Base-by-base conservation (phyloP, 2,329 filamentous ascomycete genomes). In the Xylariaceae sp. region DNA sequence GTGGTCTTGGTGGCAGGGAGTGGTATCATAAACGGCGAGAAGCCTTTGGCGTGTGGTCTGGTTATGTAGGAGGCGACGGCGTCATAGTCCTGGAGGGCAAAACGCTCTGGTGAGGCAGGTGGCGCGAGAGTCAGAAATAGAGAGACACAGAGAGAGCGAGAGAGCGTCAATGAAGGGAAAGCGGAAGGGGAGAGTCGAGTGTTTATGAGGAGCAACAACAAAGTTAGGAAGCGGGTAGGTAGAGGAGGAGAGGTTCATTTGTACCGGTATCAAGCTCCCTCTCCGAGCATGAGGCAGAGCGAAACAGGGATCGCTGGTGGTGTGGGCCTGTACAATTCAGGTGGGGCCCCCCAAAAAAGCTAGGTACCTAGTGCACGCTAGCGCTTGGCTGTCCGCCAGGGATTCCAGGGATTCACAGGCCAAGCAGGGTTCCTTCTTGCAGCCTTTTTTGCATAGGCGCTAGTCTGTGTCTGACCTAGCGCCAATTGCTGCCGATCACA, bases 231-330 rank as follows among this genome's bases (percentile, higher is more conserved):
- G 60, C n/a, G 60, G 26, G 26, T 26, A 29, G 53, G 53, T 60
- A 55, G 54, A 60, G 63, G 63, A 65, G 63, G 61, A 40, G 63
- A 64, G 60, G 63, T 64, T 65, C 64, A 67, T 67, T 65, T 67
- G 64, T 66, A 66, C 65, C 60, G 64, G 64, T 66, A 66, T 65
- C 60, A 65, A 65, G 63, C 59, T 59, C 56, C 57, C 61, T 61
- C 57, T 51, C 56, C 52, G 46, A n/a, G 55, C 58, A 63, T 64
- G 61, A 65, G 59, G 32, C 32, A 34, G 62, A 61, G 54, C 54
- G 54, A 48, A 49, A 52, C 57, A 54, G 45, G 57, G 57, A 55
- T 58, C 37, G 50, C 54, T 59, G 57, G 57, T 58, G 57, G 65
- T 58, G 45, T 58, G 56, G 53, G 58, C 61, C 58, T 53, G 52